phyloP scores from a whole-genome alignment of 2,329 filamentous ascomycete genomes.

The Chaetothyriales sp. region DNA sequence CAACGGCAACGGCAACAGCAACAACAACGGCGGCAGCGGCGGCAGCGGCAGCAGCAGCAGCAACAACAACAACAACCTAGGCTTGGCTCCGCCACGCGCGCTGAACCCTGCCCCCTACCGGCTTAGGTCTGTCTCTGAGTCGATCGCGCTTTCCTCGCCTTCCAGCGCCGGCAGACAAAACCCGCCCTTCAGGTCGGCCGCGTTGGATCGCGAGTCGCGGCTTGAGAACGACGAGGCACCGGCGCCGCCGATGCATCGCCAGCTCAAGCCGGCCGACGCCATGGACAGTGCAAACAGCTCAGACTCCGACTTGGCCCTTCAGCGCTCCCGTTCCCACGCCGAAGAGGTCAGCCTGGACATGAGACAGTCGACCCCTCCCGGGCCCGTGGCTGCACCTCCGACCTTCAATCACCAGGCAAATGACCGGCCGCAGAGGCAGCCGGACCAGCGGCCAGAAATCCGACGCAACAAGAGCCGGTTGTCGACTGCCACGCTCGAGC shows the following conservation, averaged over 20 bases:
- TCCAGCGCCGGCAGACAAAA: constrained; percentile 8
- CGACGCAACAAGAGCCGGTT: constrained; percentile 72
- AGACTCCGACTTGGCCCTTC: constrained; percentile 24
- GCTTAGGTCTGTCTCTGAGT: constrained; percentile 18
- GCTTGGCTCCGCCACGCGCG: constrained; percentile 8
- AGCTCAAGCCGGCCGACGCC: constrained; percentile 10
- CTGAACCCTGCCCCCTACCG: constrained; percentile 15
- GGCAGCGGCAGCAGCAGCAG: too few relatives aligned
- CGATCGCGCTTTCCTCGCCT: constrained; percentile 11
- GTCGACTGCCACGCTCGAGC: constrained; percentile 65
- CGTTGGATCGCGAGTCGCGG: constrained; percentile 2
- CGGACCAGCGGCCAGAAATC: constrained; percentile 62
- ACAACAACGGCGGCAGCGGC: too few relatives aligned
- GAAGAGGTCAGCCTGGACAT: constrained; percentile 24
- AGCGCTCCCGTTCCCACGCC: constrained; percentile 8
- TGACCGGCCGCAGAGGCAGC: constrained; percentile 53
- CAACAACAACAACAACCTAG: too few relatives aligned
- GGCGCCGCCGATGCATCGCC: constrained; percentile 25
- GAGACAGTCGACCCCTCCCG: constrained; percentile 47
- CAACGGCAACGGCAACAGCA: too few relatives aligned
- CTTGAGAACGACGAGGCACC: constrained; percentile 6
- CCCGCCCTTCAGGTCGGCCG: constrained; percentile 1
- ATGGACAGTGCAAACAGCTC: constrained; percentile 27
- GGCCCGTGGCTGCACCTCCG: constrained; percentile 65
- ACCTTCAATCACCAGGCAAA: constrained; percentile 64